Evolutionary conservation across 1,284 basidiomycete species (phyloP).

Genomic region (Meripilus lineatus): DNA sequence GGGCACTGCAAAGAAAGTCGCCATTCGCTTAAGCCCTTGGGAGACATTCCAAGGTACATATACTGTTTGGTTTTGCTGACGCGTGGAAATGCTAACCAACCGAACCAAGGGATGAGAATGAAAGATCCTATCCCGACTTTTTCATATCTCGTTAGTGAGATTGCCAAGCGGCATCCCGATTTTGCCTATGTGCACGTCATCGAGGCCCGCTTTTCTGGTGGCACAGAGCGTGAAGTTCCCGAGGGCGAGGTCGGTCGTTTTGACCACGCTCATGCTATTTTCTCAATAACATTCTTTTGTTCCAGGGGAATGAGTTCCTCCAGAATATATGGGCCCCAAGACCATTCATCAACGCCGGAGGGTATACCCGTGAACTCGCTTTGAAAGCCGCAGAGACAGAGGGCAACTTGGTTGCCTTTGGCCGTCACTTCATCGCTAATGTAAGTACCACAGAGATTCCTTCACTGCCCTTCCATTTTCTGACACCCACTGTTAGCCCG

Average conservation of each 20-base stretch:
- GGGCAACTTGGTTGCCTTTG: conserved; percentile 41
- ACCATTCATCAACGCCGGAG: conserved; percentile 33
- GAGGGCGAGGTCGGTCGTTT: neutral
- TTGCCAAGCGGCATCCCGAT: conserved; percentile 29
- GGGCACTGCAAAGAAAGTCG: conserved; percentile 37
- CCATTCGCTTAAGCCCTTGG: conserved; percentile 54
- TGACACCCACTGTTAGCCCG: conserved; percentile 28
- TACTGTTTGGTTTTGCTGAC: too few species aligned
- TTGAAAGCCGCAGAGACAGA: conserved; percentile 22
- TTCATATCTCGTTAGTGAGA: conserved; percentile 23
- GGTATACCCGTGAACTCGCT: conserved; percentile 26
- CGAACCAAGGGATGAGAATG: conserved; percentile 35
- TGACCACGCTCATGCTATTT: neutral
- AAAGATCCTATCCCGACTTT: conserved; percentile 32
- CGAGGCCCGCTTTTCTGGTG: conserved; percentile 21
- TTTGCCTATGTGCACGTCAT: conserved; percentile 47
- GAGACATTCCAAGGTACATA: conserved; percentile 27
- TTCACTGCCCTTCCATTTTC: neutral
- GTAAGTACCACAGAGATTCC: conserved; percentile 20
- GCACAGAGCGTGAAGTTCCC: neutral
- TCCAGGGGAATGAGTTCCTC: conserved; percentile 27
- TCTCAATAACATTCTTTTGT: neutral
- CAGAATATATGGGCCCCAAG: conserved; percentile 28
- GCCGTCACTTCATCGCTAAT: conserved; percentile 44
- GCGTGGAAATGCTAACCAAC: too few species aligned